Evolutionary conservation across 2,329 filamentous ascomycete genomes (phyloP).

Genomic region (Botrytis paeoniae): DNA sequence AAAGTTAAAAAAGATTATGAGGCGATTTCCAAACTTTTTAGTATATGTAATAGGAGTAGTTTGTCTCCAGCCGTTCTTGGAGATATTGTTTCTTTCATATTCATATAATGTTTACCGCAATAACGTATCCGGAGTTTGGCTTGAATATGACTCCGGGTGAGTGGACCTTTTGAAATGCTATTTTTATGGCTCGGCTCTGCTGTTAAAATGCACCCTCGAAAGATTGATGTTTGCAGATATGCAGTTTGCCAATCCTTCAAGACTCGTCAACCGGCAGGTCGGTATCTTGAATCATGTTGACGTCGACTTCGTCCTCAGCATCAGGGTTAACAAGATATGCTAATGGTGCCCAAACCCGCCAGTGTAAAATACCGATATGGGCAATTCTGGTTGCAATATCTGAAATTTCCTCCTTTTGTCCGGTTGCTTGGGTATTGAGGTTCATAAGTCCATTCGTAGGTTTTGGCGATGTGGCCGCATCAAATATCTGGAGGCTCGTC

Average conservation of each 20-base stretch:
- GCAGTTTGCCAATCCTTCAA: not conserved
- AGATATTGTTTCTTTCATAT: constrained; percentile 1
- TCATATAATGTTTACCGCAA: constrained; percentile 7
- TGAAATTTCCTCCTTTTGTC: constrained; percentile 43
- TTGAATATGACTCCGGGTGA: not conserved
- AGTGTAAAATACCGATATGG: constrained; percentile 82
- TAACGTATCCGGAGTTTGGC: constrained; percentile 16
- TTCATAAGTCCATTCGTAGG: constrained; percentile 15
- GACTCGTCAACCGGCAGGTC: not conserved
- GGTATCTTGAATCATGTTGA: constrained; percentile 10
- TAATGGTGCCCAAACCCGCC: constrained; percentile 80
- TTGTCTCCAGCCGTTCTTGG: not conserved
- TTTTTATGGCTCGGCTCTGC: not conserved
- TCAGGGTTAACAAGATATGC: constrained; percentile 54
- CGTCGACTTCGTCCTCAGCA: constrained; percentile 29
- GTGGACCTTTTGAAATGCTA: not conserved
- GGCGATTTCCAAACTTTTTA: not conserved
- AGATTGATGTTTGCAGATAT: not conserved
- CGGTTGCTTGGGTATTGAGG: constrained; percentile 2
- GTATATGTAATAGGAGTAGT: not conserved
- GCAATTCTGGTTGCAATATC: constrained; percentile 76
- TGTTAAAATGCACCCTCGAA: not conserved
- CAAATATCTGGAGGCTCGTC: constrained; percentile 37
- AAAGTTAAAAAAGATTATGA: not conserved
- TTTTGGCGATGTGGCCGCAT: constrained; percentile 35